Base-by-base conservation (phyloP, 2,329 filamentous ascomycete species). In the Cylindrodendrum hubeiense region DNA sequence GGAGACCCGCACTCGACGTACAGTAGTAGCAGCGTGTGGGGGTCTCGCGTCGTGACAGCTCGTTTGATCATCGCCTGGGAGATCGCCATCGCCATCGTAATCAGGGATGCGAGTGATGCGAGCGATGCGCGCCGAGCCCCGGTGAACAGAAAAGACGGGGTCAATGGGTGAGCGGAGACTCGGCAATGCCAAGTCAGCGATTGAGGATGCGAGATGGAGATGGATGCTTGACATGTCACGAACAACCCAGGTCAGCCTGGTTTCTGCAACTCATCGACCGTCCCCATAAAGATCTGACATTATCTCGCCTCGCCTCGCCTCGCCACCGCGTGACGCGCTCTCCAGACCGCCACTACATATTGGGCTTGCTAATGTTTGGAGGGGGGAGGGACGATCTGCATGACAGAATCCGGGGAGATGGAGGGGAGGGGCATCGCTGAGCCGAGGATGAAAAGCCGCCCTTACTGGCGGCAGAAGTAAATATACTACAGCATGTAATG, bases 391-490 rank as follows among this genome's bases (percentile, higher is more conserved):
- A 57, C 37, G 54, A 60, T 67, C 65, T 67, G 66, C 66, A 67
- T 60, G 58, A 63, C 30, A 56, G 49, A 66, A 68, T 68, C 64
- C 64, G 66, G 66, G 66, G 66, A 58, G 55, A 68, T 63, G 66
- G 66, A 66, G 66, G 60, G 49, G 59, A 37, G 60, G 59, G 44
- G 34, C 37, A 28, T 47, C 44, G 30, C 30, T 57, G 37, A 66
- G 63, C 66, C 63, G 66, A 66, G 66, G 63, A 66, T 62, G 44
- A 63, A 30, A 21, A n/a, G 19, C 24, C 39, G 26, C 60, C 15
- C 39, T 46, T 43, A 15, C 43, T 59, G 43, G 49, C 49, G 43
- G 49, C 49, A 66, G 55, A 59, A 59, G 62, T 43, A 61, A 47
- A 46, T 50, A 55, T 59, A 50, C 19, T 28, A 53, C 43, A 51